Evolutionary conservation across 208 protist species (phyloP).

Genomic region (Acanthamoeba polyphaga): DNA sequence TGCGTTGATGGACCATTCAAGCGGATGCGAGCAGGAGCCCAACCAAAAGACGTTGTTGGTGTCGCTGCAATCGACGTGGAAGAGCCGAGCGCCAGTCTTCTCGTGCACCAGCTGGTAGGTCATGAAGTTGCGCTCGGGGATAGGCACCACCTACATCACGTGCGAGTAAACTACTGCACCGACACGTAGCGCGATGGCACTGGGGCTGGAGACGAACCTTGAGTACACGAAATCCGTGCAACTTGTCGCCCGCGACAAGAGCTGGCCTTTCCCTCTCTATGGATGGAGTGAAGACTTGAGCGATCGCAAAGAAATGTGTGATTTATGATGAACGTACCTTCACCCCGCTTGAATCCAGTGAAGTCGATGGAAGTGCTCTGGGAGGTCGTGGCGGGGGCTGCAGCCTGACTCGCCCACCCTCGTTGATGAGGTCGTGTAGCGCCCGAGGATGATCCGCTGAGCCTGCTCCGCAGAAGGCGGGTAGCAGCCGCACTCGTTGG

Average conservation of each 20-base stretch:
- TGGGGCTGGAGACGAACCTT: neutral
- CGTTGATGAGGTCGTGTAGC: neutral
- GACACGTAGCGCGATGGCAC: neutral
- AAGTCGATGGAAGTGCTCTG: neutral
- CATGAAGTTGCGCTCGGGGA: conserved; percentile 76
- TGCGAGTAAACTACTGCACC: neutral
- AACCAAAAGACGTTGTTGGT: conserved; percentile 96
- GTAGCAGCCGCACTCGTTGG: neutral
- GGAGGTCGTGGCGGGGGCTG: neutral
- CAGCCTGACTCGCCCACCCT: neutral
- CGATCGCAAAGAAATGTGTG: neutral
- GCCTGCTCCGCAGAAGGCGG: neutral
- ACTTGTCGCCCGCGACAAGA: neutral
- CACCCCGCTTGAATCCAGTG: neutral
- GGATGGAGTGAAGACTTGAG: neutral
- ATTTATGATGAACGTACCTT: neutral
- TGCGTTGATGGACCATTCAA: neutral
- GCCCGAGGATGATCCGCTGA: neutral
- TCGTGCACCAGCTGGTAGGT: conserved; percentile 76
- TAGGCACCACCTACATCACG: conserved; percentile 66
- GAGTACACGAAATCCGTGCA: conserved; percentile 9
- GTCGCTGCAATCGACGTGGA: conserved; percentile 95
- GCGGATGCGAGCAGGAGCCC: neutral
- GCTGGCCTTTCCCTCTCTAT: conserved; percentile 8
- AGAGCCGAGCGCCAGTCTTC: conserved; percentile 82